Evolutionary conservation across 352 stramenopile species (phyloP).

Genomic region (Stephanocyclus meneghinianus): DNA sequence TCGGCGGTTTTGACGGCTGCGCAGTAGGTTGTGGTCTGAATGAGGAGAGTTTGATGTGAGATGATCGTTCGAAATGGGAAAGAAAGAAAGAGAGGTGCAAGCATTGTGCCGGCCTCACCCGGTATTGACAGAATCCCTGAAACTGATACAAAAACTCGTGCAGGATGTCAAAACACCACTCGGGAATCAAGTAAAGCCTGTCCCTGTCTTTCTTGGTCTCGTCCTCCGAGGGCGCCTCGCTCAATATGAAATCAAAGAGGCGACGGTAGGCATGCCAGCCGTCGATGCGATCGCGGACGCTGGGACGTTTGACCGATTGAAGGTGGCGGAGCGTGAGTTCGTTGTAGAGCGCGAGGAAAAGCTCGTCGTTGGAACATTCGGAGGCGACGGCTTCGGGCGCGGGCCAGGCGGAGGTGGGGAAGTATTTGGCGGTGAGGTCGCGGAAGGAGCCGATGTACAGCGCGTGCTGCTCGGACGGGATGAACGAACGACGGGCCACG

Average conservation of each 20-base stretch:
- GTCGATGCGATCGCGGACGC: slow-evolving; percentile 86
- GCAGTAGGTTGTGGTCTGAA: slow-evolving; percentile 72
- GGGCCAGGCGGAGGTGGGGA: slow-evolving; percentile 92
- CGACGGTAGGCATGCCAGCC: slow-evolving; percentile 89
- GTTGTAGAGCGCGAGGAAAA: slow-evolving; percentile 94
- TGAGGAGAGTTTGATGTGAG: neutral
- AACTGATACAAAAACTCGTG: slow-evolving; percentile 99
- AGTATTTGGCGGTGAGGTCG: slow-evolving; percentile 87
- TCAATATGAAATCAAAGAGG: slow-evolving; percentile 92
- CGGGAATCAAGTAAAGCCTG: slow-evolving; percentile 86
- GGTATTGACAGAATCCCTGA: slow-evolving; percentile 97
- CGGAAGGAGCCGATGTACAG: slow-evolving; percentile 76
- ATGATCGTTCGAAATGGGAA: neutral
- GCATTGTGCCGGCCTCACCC: slow-evolving; percentile 30
- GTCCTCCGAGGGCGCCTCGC: slow-evolving; percentile 67
- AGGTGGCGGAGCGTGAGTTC: slow-evolving; percentile 96
- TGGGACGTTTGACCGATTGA: slow-evolving; percentile 91
- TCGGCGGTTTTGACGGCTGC: slow-evolving; percentile 61
- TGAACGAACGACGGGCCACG: slow-evolving; percentile 64
- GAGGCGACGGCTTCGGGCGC: slow-evolving; percentile 83
- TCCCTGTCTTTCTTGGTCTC: slow-evolving; percentile 30
- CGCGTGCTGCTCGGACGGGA: slow-evolving; percentile 67
- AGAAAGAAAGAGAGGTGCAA: neutral
- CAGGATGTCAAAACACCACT: slow-evolving; percentile 98
- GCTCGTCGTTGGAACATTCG: slow-evolving; percentile 83